Evolutionary conservation across 352 stramenopile genomes (phyloP).

Genomic region (Elongisporangium anandrum): DNA sequence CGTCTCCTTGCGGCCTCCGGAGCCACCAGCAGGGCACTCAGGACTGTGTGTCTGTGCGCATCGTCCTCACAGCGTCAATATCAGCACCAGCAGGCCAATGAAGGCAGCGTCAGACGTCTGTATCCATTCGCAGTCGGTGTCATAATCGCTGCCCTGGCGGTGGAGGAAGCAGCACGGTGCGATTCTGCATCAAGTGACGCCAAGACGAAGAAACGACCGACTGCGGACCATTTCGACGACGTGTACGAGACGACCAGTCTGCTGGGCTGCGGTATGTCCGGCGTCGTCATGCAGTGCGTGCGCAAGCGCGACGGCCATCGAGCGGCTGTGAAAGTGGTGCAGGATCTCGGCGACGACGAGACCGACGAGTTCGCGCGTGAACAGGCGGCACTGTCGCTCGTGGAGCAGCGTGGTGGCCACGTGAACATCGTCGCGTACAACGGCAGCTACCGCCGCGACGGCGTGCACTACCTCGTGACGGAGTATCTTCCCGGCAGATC

Average conservation of each 20-base stretch:
- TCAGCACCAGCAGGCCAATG: background rate
- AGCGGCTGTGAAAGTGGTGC: constrained; percentile 77
- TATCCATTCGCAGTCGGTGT: background rate
- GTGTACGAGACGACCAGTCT: constrained; percentile 63
- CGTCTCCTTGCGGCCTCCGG: background rate
- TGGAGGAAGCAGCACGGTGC: constrained; percentile 7
- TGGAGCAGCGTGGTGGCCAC: constrained; percentile 61
- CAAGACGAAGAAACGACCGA: constrained; percentile 1
- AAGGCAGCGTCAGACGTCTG: background rate
- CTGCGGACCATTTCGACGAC: constrained; percentile 47
- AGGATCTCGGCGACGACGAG: constrained; percentile 43
- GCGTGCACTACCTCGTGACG: constrained; percentile 81
- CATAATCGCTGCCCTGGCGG: background rate
- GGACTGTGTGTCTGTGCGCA: too few species aligned
- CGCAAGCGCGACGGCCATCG: constrained; percentile 53
- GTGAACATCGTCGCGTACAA: constrained; percentile 57
- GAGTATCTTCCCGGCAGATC: constrained; percentile 71
- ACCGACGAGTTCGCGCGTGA: constrained; percentile 58
- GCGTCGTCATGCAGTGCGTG: constrained; percentile 82
- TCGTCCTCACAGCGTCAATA: background rate
- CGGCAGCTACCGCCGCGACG: constrained; percentile 63
- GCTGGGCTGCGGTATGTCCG: constrained; percentile 67
- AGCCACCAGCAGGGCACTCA: background rate
- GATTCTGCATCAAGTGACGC: constrained; percentile 7
- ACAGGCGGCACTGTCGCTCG: constrained; percentile 37